Percentiles rank a stretch among this genome's conserved stretches.
phyloP scores from a whole-genome alignment of 1,284 basidiomycete species.

The Ceratorhiza oryzae-sativae region DNA sequence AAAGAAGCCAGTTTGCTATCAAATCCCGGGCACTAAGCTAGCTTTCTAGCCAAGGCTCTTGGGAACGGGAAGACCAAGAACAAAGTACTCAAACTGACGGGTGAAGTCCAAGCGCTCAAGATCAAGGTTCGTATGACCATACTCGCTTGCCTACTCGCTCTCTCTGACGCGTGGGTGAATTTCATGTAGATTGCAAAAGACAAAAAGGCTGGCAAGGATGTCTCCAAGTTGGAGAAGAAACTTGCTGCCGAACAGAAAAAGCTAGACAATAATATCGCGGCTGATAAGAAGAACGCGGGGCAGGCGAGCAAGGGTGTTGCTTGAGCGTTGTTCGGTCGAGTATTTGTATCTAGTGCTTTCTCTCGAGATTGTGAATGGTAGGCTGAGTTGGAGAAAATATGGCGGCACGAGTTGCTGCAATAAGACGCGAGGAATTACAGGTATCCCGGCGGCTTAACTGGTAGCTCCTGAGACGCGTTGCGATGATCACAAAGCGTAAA shows the following conservation, averaged over 20 bases:
- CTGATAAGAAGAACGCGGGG: conserved; percentile 51
- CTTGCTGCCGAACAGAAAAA: conserved; percentile 52
- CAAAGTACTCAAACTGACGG: conserved; percentile 61
- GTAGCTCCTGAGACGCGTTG: background rate
- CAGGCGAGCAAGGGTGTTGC: conserved; percentile 38
- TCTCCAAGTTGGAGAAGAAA: conserved; percentile 48
- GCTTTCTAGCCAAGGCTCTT: conserved; percentile 51
- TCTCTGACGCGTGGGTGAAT: background rate
- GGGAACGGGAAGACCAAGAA: conserved; percentile 60
- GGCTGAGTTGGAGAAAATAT: background rate
- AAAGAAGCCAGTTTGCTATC: too few species aligned
- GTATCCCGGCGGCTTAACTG: background rate
- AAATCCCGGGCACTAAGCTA: too few species aligned
- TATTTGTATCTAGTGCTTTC: too few species aligned
- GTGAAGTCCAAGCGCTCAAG: conserved; percentile 53
- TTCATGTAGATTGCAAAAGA: conserved; percentile 52
- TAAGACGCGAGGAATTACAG: background rate
- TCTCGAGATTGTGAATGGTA: background rate
- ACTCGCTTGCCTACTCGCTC: background rate
- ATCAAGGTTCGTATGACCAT: conserved; percentile 51
- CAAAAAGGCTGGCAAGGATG: conserved; percentile 52
- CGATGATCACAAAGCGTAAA: conserved; percentile 18
- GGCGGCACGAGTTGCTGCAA: background rate
- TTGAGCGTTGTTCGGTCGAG: background rate
- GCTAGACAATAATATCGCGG: conserved; percentile 53